A percentile compares a stretch with the other conserved stretches of the same genome.
Conservation (phyloP, 2,329 filamentous ascomycete species). For the Hypoxylon sp. region DNA sequence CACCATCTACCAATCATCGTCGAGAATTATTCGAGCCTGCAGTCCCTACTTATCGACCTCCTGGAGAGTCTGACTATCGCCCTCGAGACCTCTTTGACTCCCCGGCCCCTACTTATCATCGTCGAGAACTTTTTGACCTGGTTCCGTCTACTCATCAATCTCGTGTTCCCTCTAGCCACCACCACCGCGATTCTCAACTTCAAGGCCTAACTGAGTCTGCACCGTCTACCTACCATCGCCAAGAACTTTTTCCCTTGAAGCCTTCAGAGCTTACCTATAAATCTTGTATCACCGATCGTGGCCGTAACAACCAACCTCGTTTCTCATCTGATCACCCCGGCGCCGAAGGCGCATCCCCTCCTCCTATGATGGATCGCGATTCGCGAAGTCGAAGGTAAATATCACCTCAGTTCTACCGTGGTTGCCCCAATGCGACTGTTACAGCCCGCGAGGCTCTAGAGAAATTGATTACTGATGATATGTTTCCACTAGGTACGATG, state of each 20-base stretch:
- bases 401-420: not conserved
- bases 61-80: not conserved
- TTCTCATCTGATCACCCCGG: not conserved
- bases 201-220: not conserved
- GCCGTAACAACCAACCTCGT: not conserved
- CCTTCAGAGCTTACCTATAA: too few relatives aligned
- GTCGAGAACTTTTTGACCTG: not conserved
- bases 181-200: not conserved
- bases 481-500: constrained; percentile 65
- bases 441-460: not conserved
- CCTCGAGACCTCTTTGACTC: not conserved
- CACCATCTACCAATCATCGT: not conserved
- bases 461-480: constrained; percentile 16
- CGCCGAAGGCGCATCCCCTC: constrained; percentile 1
- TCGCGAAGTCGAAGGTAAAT: constrained; percentile 53
- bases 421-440: not conserved
- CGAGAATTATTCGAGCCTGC: not conserved
- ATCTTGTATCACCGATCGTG: too few relatives aligned
- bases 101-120: not conserved
- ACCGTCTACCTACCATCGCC: too few relatives aligned
- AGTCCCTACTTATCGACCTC: not conserved
- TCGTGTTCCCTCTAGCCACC: not conserved
- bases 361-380: constrained; percentile 52
- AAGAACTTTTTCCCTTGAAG: too few relatives aligned
- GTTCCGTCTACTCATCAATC: not conserved